phyloP scores from a whole-genome alignment of 2,329 filamentous ascomycete species.

The Didymella lethalis region DNA sequence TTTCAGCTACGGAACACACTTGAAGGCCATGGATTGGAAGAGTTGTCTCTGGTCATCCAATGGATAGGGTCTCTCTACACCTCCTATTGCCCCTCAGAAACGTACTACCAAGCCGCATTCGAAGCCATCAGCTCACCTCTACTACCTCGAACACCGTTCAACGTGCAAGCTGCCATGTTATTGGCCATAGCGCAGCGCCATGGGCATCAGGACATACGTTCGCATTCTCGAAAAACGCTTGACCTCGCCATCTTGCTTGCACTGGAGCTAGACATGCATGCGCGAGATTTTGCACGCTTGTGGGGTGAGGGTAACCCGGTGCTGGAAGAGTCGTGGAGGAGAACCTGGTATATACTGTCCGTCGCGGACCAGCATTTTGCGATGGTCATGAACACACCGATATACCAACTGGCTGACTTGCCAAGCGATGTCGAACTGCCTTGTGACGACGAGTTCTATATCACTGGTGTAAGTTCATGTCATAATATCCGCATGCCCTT shows the following conservation, averaged over 20 bases:
- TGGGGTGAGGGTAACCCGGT: slow-evolving; percentile 71
- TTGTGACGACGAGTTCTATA: slow-evolving; percentile 78
- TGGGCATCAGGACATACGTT: slow-evolving; percentile 70
- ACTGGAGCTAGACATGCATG: slow-evolving; percentile 79
- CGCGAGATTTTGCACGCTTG: slow-evolving; percentile 68
- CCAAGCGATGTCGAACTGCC: slow-evolving; percentile 74
- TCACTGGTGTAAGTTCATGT: slow-evolving; percentile 39
- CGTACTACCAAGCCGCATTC: slow-evolving; percentile 35
- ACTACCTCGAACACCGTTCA: slow-evolving; percentile 54
- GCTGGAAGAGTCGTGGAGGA: slow-evolving; percentile 81
- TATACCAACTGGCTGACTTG: slow-evolving; percentile 70
- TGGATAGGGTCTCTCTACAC: slow-evolving; percentile 47
- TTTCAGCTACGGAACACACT: slow-evolving; percentile 36
- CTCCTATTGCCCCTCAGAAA: slow-evolving; percentile 41
- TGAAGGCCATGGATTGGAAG: slow-evolving; percentile 32
- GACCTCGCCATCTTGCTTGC: slow-evolving; percentile 72
- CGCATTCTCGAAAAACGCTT: slow-evolving; percentile 71
- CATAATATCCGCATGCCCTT: background rate
- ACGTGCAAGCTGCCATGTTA: slow-evolving; percentile 79
- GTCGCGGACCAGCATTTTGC: slow-evolving; percentile 82
- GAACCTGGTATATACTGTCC: slow-evolving; percentile 87
- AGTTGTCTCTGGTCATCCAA: slow-evolving; percentile 38
- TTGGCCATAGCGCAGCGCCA: slow-evolving; percentile 78
- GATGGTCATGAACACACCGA: slow-evolving; percentile 75
- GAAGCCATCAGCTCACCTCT: slow-evolving; percentile 30